Conservation (phyloP, 441 rosid genomes). For the Gossypium davidsonii region DNA sequence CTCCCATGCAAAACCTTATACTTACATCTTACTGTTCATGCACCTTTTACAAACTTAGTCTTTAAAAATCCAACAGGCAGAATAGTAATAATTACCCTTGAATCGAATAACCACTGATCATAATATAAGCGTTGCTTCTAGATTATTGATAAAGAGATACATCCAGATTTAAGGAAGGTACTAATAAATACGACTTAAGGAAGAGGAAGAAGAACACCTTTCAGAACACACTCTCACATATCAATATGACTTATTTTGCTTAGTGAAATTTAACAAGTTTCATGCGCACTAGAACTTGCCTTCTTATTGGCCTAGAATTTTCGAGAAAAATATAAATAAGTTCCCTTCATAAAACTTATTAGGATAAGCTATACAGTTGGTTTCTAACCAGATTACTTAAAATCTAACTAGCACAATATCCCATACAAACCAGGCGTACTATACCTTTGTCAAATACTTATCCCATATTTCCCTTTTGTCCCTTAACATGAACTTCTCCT, state of each 20-base stretch:
- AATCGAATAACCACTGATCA: not conserved
- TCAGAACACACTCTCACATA: not conserved
- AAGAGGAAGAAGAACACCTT: not conserved
- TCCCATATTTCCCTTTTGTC: not conserved
- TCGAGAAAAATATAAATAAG: not conserved
- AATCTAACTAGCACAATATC: not conserved
- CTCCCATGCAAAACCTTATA: not conserved
- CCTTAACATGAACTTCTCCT: not conserved
- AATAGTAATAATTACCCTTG: not conserved
- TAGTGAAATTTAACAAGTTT: not conserved
- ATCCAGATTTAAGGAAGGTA: not conserved
- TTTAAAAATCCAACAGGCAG: too few relatives aligned
- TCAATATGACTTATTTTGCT: not conserved
- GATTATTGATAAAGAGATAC: not conserved
- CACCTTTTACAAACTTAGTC: not conserved
- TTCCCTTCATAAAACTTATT: not conserved
- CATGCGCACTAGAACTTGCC: not conserved
- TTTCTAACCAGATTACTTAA: not conserved
- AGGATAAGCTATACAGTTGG: not conserved
- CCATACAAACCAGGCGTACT: not conserved
- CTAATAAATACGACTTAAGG: not conserved
- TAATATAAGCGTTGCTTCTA: not conserved
- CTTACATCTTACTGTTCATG: not conserved
- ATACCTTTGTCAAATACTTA: too few relatives aligned
- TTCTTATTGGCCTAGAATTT: not conserved